Conservation (phyloP, 768 basidiomycete species). For the Lyophyllum semitale region DNA sequence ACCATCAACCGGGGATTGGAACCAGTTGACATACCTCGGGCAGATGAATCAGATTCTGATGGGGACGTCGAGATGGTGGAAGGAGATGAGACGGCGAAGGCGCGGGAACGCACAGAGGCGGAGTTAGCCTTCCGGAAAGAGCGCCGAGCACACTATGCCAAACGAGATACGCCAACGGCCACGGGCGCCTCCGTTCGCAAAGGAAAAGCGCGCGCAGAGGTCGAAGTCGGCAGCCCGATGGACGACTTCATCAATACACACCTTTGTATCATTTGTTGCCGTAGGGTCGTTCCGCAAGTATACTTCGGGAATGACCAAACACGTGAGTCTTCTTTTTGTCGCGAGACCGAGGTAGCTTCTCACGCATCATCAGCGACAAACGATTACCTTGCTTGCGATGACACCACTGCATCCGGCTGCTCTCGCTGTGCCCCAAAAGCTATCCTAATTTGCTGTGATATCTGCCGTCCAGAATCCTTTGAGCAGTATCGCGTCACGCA, state of each 20-base stretch:
- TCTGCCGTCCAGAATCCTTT: slow-evolving; percentile 8
- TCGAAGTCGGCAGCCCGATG: slow-evolving; percentile 3
- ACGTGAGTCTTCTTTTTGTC: neutral
- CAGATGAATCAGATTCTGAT: neutral
- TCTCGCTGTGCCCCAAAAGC: slow-evolving; percentile 3
- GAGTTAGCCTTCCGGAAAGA: too few species aligned
- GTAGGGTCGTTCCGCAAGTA: neutral
- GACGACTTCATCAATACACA: slow-evolving; percentile 12
- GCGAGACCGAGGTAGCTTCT: neutral
- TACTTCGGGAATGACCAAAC: slow-evolving; percentile 6
- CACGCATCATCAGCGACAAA: neutral
- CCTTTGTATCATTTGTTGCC: neutral
- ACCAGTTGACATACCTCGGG: neutral
- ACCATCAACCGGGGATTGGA: neutral
- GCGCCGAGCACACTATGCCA: neutral
- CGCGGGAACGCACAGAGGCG: neutral
- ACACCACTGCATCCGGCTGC: neutral
- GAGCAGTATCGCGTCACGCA: neutral
- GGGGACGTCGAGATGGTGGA: neutral
- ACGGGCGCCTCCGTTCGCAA: neutral
- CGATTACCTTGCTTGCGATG: slow-evolving; percentile 9
- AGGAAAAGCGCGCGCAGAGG: neutral
- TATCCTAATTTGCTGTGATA: slow-evolving; percentile 6
- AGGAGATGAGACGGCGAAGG: neutral
- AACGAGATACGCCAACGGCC: neutral